These are phyloP conservation scores for Hemileccinum hortonii DNA, from an alignment of 1,284 basidiomycete species.

Conservation along the genomic window DNA sequence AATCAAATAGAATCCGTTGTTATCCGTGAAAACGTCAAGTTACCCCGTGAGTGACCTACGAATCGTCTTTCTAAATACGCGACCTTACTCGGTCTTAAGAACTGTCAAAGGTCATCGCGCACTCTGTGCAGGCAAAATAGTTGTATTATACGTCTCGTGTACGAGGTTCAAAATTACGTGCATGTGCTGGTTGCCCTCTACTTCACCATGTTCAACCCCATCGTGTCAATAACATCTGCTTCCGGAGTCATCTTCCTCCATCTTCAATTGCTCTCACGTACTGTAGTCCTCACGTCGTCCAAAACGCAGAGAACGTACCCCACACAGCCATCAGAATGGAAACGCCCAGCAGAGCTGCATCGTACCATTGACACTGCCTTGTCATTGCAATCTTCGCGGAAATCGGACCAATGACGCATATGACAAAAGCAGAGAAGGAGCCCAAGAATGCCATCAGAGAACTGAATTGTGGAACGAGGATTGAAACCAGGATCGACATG, in stretches of 20 bases:
- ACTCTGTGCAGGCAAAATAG: constrained; percentile 51
- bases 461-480: constrained; percentile 83
- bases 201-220: not conserved
- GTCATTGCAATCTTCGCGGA: constrained; percentile 60
- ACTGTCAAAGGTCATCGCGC: constrained; percentile 80
- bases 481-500: constrained; percentile 67
- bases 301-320: constrained; percentile 76
- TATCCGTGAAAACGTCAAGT: constrained; percentile 86
- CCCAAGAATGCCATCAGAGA: constrained; percentile 90
- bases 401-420: constrained; percentile 81
- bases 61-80: not conserved
- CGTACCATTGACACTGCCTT: constrained; percentile 47
- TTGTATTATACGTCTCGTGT: constrained; percentile 2
- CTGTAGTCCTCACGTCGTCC: constrained; percentile 27
- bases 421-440: constrained; percentile 81
- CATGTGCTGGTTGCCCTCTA: not conserved
- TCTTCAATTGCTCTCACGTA: not conserved
- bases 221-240: not conserved
- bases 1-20: constrained; percentile 95
- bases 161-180: constrained; percentile 5
- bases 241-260: not conserved
- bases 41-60: constrained; percentile 68
- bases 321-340: constrained; percentile 69
- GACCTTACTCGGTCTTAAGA: constrained; percentile 47
- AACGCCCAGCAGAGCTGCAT: constrained; percentile 56